Evolutionary conservation across 2,329 filamentous ascomycete genomes (phyloP), one percentile per base, ranked within the genome.

Genomic region (Xylariales sp.): DNA sequence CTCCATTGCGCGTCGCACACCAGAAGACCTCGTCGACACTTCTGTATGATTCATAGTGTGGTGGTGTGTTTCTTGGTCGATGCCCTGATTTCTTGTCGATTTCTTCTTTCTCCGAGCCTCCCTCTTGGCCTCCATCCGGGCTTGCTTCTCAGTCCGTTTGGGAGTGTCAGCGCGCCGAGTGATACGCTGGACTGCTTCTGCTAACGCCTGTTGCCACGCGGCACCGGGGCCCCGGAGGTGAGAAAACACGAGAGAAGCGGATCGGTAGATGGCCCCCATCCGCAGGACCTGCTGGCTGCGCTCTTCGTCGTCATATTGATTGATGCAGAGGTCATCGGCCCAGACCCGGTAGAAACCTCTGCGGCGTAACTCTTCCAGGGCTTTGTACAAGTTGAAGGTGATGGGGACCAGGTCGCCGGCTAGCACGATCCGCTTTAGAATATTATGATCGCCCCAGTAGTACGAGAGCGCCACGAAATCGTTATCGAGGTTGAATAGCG

Each of bases 401-500:
- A 69, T 64, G 5, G 65, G 50, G n/a, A 69, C 32, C 10, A 61
- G 34, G 2, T 64, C 56, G 46, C 53, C 68, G 10, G 43, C 41
- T 16, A 70, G 45, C 16, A 61, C 18, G 45, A 70, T 64, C 4
- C 65, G 62, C 30, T 66, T 66, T 2, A 65, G 39, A n/a, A 23
- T 39, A 48, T 32, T 49, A 46, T 64, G 59, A 8, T 64, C 66
- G 5, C 69, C 69, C 69, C 69, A 70, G 45, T 54, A 57, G 23
- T 70, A 70, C 0, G 69, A 70, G 34, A 70, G 69, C 5, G 66
- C 66, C 34, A 66, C 66, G 18, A 70, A 70, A 8, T 70, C 69
- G 34, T 64, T 64, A 5, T 56, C 52, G 23, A 67, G 59, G 18
- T 67, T 54, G 36, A 58, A 57, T 4, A 69, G 32, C 5, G 69